Base-by-base conservation (phyloP, 2,329 filamentous ascomycete genomes). In the Calonectria multiphialidica region DNA sequence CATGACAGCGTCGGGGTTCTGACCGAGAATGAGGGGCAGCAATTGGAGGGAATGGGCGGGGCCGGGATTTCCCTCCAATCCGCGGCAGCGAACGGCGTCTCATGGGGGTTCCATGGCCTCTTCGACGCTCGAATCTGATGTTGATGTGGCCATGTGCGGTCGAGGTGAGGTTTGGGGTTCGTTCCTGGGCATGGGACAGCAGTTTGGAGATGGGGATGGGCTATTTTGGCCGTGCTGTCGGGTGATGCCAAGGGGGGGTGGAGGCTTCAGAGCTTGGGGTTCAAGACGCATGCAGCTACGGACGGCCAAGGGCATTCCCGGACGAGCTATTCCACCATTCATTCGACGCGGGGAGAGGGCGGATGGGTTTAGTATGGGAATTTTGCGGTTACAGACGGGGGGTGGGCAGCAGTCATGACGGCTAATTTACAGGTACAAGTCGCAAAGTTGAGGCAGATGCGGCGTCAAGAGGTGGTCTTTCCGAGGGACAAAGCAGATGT, bases 31-130 rank as follows among this genome's bases (percentile, higher is more conserved):
- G 75, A 66, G 75, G 77, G 75, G 71, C 70, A 68, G 57, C 70
- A 72, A 81, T 81, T 81, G 80, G 80, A 80, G 80, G 80, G 76
- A 78, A 77, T 74, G 67, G 68, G 65, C 72, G 66, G 55, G 57
- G 73, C 70, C 70, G 62, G 30, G 50, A 40, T 69, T 55, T 72
- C 72, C 77, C 77, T 76, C 78, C 78, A 79, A 79, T 74, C 42
- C 74, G 62, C 72, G 62, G 59, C 68, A 62, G 59, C 35, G 61
- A 50, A 50, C 47, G 42, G 57, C 15, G 59, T 57, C 66, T 50
- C 53, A 68, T 53, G 50, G 71, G 40, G 55, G 33, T 53, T 18
- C 59, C 21, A 74, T 74, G 71, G 74, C 33, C 76, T 75, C 74
- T 75, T 74, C 57, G 35, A 45, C 61, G 67, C 47, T 45, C 61